Evolutionary conservation across 805 yeast genomes (phyloP).

Genomic region (Saccharomycopsis sp.): DNA sequence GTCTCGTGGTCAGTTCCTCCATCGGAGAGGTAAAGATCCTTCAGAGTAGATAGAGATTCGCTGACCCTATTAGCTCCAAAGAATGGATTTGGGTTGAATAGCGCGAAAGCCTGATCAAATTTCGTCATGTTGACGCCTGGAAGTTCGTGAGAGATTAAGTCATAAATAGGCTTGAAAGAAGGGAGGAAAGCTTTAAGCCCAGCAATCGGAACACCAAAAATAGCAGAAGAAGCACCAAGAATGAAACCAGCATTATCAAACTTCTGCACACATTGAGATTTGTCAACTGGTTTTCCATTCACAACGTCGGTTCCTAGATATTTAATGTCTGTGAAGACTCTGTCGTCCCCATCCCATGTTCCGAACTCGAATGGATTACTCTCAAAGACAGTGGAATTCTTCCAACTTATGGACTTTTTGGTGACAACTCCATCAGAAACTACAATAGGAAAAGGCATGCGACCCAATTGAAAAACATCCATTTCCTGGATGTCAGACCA

Average conservation of each 20-base stretch:
- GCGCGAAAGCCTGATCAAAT: conserved; percentile 32
- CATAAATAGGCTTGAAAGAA: conserved; percentile 59
- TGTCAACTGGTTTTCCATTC: conserved; percentile 48
- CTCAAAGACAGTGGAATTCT: conserved; percentile 39
- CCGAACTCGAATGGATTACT: conserved; percentile 70
- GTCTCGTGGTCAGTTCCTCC: conserved; percentile 67
- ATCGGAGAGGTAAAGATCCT: conserved; percentile 49
- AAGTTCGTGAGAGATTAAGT: conserved; percentile 46
- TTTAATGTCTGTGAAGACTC: conserved; percentile 56
- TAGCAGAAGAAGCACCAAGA: conserved; percentile 81
- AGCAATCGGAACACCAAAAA: conserved; percentile 48
- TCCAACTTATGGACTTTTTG: conserved; percentile 28
- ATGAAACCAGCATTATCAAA: conserved; percentile 78
- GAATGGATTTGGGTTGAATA: conserved; percentile 68
- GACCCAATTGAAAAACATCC: conserved; percentile 51
- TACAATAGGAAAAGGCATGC: conserved; percentile 68
- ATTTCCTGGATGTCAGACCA: conserved; percentile 53
- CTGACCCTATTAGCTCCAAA: conserved; percentile 30
- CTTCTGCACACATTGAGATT: conserved; percentile 51
- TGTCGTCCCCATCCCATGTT: conserved; percentile 76
- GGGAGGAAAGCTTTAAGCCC: conserved; percentile 21
- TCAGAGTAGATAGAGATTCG: conserved; percentile 34
- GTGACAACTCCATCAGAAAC: conserved; percentile 56
- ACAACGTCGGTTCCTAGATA: conserved; percentile 62
- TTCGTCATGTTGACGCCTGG: conserved; percentile 24